phyloP scores from a whole-genome alignment of 148 eudicot genomes.

The Rhododendron henanense region DNA sequence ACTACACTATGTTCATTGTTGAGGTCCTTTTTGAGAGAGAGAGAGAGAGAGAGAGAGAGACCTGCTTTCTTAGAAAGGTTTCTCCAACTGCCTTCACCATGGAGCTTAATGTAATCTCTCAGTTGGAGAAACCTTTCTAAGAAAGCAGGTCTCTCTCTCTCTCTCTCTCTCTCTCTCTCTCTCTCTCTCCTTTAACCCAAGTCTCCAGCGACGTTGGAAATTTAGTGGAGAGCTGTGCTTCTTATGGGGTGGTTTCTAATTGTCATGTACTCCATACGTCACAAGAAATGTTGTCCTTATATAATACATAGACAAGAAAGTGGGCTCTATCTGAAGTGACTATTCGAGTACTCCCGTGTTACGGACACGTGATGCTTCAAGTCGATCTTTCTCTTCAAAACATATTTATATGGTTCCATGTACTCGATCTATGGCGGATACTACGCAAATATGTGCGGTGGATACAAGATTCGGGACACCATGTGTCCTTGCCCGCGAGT shows the following conservation, averaged over 20 bases:
- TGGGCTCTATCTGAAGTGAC: background rate
- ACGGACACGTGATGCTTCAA: background rate
- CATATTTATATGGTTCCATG: background rate
- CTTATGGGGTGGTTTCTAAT: background rate
- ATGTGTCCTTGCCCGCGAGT: background rate
- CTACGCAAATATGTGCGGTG: background rate
- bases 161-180: background rate
- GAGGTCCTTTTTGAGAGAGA: background rate
- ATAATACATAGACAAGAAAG: background rate
- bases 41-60: background rate
- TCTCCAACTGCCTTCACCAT: constrained; percentile 4
- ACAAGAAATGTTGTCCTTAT: background rate
- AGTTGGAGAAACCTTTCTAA: too few relatives aligned
- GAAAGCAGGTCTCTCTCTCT: too few relatives aligned
- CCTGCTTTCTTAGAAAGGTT: constrained; percentile 5
- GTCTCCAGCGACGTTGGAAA: background rate
- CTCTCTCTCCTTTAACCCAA: background rate
- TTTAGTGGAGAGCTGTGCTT: background rate
- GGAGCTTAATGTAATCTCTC: background rate
- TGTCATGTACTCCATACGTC: background rate
- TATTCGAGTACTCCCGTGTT: background rate
- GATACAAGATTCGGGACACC: background rate
- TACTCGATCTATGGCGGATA: background rate
- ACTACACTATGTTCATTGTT: too few relatives aligned
- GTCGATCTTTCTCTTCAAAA: background rate